Evolutionary conservation across 208 protist species (phyloP).

Genomic region (Kentomonas sorsogonicus): DNA sequence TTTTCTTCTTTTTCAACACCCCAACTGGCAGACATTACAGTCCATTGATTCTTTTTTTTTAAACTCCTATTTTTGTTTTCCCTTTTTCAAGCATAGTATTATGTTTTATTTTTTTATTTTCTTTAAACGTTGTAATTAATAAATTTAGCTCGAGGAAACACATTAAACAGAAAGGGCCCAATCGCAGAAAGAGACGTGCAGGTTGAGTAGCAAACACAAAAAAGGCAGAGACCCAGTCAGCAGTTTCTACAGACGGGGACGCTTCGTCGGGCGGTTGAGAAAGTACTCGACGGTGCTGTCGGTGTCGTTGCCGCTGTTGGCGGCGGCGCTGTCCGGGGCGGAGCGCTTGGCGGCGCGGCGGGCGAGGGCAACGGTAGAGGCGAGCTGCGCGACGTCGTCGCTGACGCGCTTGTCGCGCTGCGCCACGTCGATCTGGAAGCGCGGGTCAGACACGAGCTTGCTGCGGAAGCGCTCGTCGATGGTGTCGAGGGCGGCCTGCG

Average conservation of each 20-base stretch:
- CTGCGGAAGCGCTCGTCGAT: slow-evolving; percentile 81
- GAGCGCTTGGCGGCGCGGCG: slow-evolving; percentile 25
- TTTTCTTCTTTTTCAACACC: background rate
- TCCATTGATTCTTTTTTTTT: background rate
- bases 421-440: slow-evolving; percentile 79
- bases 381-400: slow-evolving; percentile 61
- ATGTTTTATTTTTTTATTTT: slow-evolving; percentile 3
- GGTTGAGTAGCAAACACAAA: too few relatives aligned
- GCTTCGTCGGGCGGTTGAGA: slow-evolving; percentile 26
- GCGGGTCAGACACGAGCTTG: slow-evolving; percentile 77
- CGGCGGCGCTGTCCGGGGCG: background rate
- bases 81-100: slow-evolving; percentile 9
- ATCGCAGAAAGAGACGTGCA: too few relatives aligned
- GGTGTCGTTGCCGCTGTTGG: background rate
- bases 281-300: slow-evolving; percentile 67
- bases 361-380: slow-evolving; percentile 64
- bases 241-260: too few relatives aligned
- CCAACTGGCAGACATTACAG: background rate
- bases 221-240: too few relatives aligned
- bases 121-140: too few relatives aligned
- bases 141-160: too few relatives aligned
- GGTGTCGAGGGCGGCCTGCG: slow-evolving; percentile 28
- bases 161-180: too few relatives aligned
- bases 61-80: slow-evolving; percentile 4
- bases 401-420: slow-evolving; percentile 59